Evolutionary conservation across 192 early-diverging fungal genomes (phyloP).

Genomic region (Umbelopsis sp.): DNA sequence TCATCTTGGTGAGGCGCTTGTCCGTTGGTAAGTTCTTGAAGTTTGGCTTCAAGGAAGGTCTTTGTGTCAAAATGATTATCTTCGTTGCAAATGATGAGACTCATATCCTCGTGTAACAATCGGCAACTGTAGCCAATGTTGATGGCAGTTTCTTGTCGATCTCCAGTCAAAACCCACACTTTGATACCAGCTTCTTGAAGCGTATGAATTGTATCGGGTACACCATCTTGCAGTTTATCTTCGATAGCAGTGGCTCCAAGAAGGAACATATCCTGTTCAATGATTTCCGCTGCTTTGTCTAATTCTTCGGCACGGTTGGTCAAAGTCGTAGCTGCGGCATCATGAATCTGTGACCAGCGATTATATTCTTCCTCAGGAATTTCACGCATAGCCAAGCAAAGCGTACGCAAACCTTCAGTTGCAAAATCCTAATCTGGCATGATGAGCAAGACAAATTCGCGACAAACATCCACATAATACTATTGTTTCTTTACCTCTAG

Average conservation of each 20-base stretch:
- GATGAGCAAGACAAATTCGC: conserved; percentile 10
- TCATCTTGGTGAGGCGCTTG: conserved; percentile 39
- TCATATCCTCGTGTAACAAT: conserved; percentile 95
- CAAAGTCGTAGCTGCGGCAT: conserved; percentile 88
- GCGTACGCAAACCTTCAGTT: conserved; percentile 92
- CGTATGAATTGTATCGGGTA: conserved; percentile 97
- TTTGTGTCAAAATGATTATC: conserved; percentile 90
- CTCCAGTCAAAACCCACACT: conserved; percentile 98
- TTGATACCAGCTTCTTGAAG: conserved; percentile 94
- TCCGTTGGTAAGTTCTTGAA: conserved; percentile 73
- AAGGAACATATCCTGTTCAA: conserved; percentile 91
- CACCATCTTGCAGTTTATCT: conserved; percentile 97
- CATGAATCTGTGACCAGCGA: conserved; percentile 81
- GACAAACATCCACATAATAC: background rate
- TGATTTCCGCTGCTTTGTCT: conserved; percentile 92
- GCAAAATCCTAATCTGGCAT: conserved; percentile 73
- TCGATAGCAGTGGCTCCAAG: conserved; percentile 98
- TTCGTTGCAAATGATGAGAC: conserved; percentile 91
- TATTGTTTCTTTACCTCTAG: conserved; percentile 55
- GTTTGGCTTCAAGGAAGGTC: conserved; percentile 87
- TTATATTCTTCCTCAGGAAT: conserved; percentile 87
- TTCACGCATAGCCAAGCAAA: conserved; percentile 95
- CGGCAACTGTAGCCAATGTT: conserved; percentile 99
- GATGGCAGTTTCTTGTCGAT: conserved; percentile 98
- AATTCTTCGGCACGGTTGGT: conserved; percentile 85